Evolutionary conservation across 306 rosid genomes (phyloP).

Genomic region (Cucumis sativus): Cucumber_9930_V3 NC_026660.2:4705001-4705500

Average conservation of each 20-base stretch:
- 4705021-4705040: background rate
- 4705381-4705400: background rate
- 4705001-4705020: background rate
- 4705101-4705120: background rate
- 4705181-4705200: background rate
- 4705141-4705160: background rate
- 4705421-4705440: background rate
- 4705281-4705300: background rate
- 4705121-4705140: too few species aligned
- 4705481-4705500: background rate
- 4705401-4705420: background rate
- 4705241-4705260: background rate
- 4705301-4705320: background rate
- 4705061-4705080: background rate
- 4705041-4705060: background rate
- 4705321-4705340: background rate
- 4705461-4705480: background rate
- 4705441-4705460: background rate
- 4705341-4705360: background rate
- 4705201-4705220: background rate
- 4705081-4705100: background rate
- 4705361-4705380: background rate
- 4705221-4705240: background rate
- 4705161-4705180: background rate
- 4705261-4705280: background rate